These are phyloP conservation scores for Vigna reflexopilosa DNA, from an alignment of 306 rosid species.

Conservation along the genomic window DNA sequence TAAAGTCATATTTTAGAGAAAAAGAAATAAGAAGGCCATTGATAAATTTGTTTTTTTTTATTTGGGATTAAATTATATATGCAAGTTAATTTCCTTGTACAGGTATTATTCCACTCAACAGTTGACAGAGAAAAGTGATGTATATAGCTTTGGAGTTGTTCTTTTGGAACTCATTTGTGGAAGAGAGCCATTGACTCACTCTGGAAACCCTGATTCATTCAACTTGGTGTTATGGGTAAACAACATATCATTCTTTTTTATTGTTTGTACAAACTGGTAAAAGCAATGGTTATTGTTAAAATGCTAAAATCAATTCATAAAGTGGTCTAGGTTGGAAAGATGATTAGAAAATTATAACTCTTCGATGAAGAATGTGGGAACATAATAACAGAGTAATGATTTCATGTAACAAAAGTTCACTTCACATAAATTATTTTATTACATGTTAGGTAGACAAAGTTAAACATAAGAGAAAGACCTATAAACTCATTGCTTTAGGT, in stretches of 20 bases:
- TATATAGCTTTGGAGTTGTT: constrained; percentile 93
- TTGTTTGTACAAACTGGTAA: not conserved
- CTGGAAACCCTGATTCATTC: constrained; percentile 91
- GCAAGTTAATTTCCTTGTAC: constrained; percentile 13
- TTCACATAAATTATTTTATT: too few species aligned
- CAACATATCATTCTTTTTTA: not conserved
- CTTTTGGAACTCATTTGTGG: constrained; percentile 95
- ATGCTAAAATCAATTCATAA: not conserved
- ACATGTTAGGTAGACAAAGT: too few species aligned
- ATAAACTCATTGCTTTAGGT: too few species aligned
- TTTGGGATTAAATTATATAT: not conserved
- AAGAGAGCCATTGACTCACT: constrained; percentile 83
- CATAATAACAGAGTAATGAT: too few species aligned
- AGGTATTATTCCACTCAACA: constrained; percentile 91
- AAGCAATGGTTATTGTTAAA: not conserved
- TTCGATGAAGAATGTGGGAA: too few species aligned
- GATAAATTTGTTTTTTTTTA: not conserved
- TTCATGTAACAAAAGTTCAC: too few species aligned
- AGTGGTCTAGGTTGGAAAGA: not conserved
- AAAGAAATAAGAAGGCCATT: not conserved
- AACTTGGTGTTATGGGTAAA: constrained; percentile 94
- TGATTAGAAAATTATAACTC: too few species aligned
- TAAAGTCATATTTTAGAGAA: not conserved
- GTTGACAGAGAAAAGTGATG: constrained; percentile 90
- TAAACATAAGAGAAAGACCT: too few species aligned